Base-by-base conservation (phyloP, 805 yeast species). In the Spathaspora gorwiae region DNA sequence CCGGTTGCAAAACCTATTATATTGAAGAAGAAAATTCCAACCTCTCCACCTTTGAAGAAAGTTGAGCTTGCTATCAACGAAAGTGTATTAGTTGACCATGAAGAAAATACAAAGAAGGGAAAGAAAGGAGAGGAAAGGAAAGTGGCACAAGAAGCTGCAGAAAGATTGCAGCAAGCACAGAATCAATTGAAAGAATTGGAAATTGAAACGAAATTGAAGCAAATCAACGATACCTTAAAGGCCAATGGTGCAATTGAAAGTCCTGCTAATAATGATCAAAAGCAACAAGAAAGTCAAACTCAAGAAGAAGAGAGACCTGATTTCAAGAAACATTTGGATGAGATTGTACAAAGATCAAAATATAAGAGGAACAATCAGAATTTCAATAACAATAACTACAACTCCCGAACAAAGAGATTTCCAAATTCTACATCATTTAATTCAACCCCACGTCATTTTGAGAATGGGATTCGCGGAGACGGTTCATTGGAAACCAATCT, bases 1-100 rank as follows among this genome's bases (percentile, higher is more conserved):
- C 60, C 55, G 2, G 47, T 47, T 11, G 47, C 51, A 12, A 70
- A 69, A 42, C 74, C 75, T 1, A 62, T 66, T 1, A 61, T 71
- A 32, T 61, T 70, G 53, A 70, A 68, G 55, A 71, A 71, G 56
- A 68, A 65, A 39, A 44, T 47, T 8, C 42, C 45, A 13, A 13
- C 52, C 27, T 41, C 50, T 24, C 50, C 52, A 6, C 38, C 37
- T 33, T 35, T 34, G 6, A 29, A 38, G 11, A 44, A 42, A 33
- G 39, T 47, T 31, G 55, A 52, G 39, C 35, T 49, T 14, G 51
- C 54, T 9, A 37, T 43, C 7, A 47, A 44, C 26, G 55, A 50
- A 40, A 47, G 51, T 31, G 50, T 48, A 26, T 40, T 26, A 24
- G 24, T 37, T 19, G 30, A 24, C 6, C 44, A 13, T 9, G 26